phyloP scores from a whole-genome alignment of 179 eudicot species.

The Sideroxylon spinosum region DNA sequence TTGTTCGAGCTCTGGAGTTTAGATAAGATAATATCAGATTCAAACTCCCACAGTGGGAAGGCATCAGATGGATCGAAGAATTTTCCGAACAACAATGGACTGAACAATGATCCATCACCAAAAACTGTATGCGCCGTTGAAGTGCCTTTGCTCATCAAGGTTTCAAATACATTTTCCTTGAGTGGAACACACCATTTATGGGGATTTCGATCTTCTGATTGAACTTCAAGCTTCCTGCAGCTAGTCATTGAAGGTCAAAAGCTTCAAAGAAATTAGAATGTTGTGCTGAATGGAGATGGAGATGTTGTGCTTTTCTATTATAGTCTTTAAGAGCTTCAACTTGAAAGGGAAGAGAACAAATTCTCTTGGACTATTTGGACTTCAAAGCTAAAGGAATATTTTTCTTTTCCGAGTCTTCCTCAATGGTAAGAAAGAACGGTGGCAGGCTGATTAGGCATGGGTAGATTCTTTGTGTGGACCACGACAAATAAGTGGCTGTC shows the following conservation, averaged over 20 bases:
- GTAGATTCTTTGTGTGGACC: constrained; percentile 13
- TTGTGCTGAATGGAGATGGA: not conserved
- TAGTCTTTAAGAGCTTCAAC: constrained; percentile 11
- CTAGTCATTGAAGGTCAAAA: constrained; percentile 37
- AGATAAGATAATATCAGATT: constrained; percentile 53
- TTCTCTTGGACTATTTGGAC: constrained; percentile 43
- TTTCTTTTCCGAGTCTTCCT: constrained; percentile 22
- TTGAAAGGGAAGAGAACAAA: constrained; percentile 36
- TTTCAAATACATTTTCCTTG: constrained; percentile 55
- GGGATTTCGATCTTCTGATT: constrained; percentile 53
- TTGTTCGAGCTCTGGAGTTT: constrained; percentile 30
- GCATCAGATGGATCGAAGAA: constrained; percentile 97
- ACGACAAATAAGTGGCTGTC: constrained; percentile 4
- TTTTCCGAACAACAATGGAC: constrained; percentile 83
- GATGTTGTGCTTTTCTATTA: constrained; percentile 16
- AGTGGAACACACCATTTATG: constrained; percentile 74
- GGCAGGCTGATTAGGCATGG: constrained; percentile 14
- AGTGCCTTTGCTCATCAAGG: constrained; percentile 39
- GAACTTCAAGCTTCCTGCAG: constrained; percentile 45
- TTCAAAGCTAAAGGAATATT: constrained; percentile 31
- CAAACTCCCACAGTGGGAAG: constrained; percentile 92
- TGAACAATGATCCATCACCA: constrained; percentile 71
- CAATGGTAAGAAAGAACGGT: constrained; percentile 19
- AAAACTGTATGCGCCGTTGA: constrained; percentile 38
- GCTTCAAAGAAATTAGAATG: not conserved